Evolutionary conservation across 768 basidiomycete genomes (phyloP).

Genomic region (Harrya chromipes): DNA sequence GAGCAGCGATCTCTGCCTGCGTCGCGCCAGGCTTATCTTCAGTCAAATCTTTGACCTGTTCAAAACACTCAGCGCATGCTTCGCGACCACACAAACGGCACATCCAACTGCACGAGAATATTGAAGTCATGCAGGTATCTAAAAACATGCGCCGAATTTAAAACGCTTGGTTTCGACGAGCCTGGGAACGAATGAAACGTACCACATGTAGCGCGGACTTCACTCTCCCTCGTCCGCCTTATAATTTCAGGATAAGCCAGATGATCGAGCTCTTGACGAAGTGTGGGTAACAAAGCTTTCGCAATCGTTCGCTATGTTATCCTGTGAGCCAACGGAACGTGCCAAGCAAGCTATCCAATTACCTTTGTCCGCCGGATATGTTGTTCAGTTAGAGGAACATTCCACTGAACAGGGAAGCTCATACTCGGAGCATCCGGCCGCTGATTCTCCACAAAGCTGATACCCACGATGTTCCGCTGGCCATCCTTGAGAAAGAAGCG

Average conservation of each 20-base stretch:
- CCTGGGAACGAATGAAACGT: constrained; percentile 25
- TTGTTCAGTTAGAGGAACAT: constrained; percentile 46
- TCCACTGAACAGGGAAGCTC: constrained; percentile 66
- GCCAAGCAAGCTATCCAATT: constrained; percentile 2
- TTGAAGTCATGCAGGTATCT: constrained; percentile 94
- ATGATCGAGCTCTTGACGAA: constrained; percentile 64
- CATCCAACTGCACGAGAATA: constrained; percentile 89
- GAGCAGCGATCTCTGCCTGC: constrained; percentile 45
- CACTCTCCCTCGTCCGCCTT: constrained; percentile 71
- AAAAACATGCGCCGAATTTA: constrained; percentile 9
- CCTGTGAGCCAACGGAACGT: constrained; percentile 10
- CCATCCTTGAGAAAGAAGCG: constrained; percentile 69
- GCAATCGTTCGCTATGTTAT: constrained; percentile 60
- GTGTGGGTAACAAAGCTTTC: constrained; percentile 60
- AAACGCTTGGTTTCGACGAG: constrained; percentile 7
- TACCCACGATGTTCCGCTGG: constrained; percentile 55
- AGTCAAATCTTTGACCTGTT: constrained; percentile 64
- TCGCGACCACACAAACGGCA: constrained; percentile 90
- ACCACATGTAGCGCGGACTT: constrained; percentile 86
- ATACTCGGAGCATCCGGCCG: constrained; percentile 56
- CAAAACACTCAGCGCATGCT: constrained; percentile 81
- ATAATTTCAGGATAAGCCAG: constrained; percentile 56
- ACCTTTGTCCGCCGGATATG: constrained; percentile 67
- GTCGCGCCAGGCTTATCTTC: constrained; percentile 47
- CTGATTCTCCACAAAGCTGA: constrained; percentile 67